Conservation (phyloP, 352 stramenopile genomes). For the Pythium folliculosum region DNA sequence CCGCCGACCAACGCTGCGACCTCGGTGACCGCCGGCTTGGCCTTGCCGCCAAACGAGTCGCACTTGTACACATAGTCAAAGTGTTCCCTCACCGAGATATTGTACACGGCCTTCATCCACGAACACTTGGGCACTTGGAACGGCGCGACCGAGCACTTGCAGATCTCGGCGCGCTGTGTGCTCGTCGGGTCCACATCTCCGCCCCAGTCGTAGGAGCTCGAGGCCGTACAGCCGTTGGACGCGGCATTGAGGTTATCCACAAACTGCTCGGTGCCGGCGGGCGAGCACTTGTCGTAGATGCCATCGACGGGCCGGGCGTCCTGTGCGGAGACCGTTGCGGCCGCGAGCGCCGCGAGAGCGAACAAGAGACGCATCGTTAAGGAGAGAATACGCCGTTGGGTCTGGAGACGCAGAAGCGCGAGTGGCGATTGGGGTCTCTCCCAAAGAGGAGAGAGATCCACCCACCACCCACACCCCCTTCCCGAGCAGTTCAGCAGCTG, state of each 20-base stretch:
- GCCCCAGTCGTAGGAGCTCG: conserved; percentile 5
- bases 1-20: neutral
- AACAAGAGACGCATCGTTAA: conserved; percentile 10
- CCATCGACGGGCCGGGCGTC: neutral
- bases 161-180: conserved; percentile 8
- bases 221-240: conserved; percentile 13
- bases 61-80: conserved; percentile 21
- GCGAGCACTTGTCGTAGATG: conserved; percentile 1
- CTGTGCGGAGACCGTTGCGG: too few species aligned
- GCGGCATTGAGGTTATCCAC: conserved; percentile 14
- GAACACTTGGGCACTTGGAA: conserved; percentile 16
- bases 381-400: too few species aligned
- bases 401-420: too few species aligned
- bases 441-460: too few species aligned
- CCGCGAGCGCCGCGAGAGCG: neutral
- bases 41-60: neutral
- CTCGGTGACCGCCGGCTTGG: conserved; percentile 8
- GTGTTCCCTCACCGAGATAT: conserved; percentile 3
- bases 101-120: conserved; percentile 12
- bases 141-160: conserved; percentile 5
- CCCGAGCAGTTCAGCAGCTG: too few species aligned
- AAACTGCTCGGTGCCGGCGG: conserved; percentile 13
- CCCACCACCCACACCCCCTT: too few species aligned
- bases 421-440: too few species aligned
- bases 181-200: neutral